Conservation (phyloP, 2,329 filamentous ascomycete species). For the Coleophoma crateriformis region DNA sequence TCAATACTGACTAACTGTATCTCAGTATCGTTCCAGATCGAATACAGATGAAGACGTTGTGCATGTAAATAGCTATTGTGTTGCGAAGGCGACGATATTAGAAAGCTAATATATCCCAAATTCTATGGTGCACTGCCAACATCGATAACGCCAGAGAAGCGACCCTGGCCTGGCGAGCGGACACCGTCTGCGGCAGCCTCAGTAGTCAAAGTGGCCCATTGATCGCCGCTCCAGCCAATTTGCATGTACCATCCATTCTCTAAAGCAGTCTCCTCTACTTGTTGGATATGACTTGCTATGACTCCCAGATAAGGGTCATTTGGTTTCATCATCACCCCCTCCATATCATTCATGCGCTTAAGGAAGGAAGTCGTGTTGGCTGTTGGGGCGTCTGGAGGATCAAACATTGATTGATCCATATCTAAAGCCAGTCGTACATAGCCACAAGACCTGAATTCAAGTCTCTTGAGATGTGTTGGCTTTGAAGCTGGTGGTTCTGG, state of each 20-base stretch:
- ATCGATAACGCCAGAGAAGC: constrained; percentile 22
- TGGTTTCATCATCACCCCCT: constrained; percentile 24
- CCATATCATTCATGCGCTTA: constrained; percentile 19
- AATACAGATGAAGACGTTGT: no score
- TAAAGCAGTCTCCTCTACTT: constrained; percentile 14
- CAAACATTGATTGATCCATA: constrained; percentile 20
- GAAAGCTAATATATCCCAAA: no score
- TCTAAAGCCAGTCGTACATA: constrained; percentile 23
- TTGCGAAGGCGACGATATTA: no score
- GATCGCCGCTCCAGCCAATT: constrained; percentile 13
- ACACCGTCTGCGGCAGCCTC: constrained; percentile 20
- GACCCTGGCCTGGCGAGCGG: constrained; percentile 15
- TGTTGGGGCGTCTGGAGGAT: constrained; percentile 4
- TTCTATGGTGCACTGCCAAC: background rate
- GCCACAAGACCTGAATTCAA: constrained; percentile 25
- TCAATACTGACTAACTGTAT: no score
- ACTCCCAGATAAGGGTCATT: constrained; percentile 15
- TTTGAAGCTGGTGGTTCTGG: constrained; percentile 14
- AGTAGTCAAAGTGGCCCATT: constrained; percentile 4
- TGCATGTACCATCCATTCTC: constrained; percentile 20
- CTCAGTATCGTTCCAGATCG: no score
- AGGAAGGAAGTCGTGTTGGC: constrained; percentile 8
- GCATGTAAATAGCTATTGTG: no score
- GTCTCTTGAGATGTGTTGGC: constrained; percentile 13
- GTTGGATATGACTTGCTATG: constrained; percentile 19